Conservation (phyloP, 106 monocot species). For the Platanthera guangdongensis region DNA sequence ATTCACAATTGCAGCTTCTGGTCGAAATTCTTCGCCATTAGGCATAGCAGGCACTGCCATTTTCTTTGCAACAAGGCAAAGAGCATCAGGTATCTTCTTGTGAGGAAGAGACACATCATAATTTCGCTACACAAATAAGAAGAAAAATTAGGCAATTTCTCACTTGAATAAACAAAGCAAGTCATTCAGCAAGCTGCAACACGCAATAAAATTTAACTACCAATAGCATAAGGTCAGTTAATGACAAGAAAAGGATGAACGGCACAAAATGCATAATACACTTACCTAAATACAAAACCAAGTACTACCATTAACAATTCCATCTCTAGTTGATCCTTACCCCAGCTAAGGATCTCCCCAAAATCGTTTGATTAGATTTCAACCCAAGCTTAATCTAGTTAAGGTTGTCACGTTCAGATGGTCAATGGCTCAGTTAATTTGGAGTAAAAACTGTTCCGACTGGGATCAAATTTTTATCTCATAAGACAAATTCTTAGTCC, state of each 20-base stretch:
- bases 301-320: background rate
- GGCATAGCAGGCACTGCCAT: conserved; percentile 83
- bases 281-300: background rate
- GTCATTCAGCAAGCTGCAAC: background rate
- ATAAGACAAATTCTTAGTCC: too few relatives aligned
- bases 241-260: background rate
- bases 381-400: too few relatives aligned
- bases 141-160: background rate
- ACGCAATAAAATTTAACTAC: background rate
- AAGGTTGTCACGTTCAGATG: too few relatives aligned
- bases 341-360: too few relatives aligned
- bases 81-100: conserved; percentile 71
- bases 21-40: conserved; percentile 57
- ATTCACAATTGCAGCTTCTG: conserved; percentile 96
- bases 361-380: too few relatives aligned
- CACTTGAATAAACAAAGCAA: background rate
- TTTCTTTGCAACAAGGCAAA: conserved; percentile 66
- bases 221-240: background rate
- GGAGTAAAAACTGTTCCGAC: too few relatives aligned
- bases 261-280: background rate
- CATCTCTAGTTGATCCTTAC: too few relatives aligned
- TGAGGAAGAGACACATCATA: conserved; percentile 76
- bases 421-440: too few relatives aligned
- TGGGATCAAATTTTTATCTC: too few relatives aligned
- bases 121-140: conserved; percentile 48